Conservation (phyloP, 257 asterid species). For the Solanum rostratum region DNA sequence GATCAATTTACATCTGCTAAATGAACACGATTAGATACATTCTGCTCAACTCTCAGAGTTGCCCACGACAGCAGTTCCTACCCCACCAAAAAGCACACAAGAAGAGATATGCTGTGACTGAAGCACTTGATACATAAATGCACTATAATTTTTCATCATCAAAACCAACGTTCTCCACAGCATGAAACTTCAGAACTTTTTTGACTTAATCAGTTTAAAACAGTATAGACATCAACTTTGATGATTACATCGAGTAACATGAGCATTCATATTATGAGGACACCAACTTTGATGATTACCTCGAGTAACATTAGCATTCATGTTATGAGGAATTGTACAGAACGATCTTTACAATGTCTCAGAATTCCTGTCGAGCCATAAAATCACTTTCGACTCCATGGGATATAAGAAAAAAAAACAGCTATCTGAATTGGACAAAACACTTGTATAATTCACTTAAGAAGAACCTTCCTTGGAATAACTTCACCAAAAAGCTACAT, state of each 20-base stretch:
- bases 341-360: not conserved
- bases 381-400: not conserved
- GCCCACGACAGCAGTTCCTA: not conserved
- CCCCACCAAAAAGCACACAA: not conserved
- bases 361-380: not conserved
- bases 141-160: not conserved
- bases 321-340: not conserved
- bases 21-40: not conserved
- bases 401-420: not conserved
- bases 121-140: not conserved
- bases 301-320: not conserved
- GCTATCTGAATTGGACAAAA: not conserved
- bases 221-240: not conserved
- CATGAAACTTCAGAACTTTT: not conserved
- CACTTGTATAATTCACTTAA: not conserved
- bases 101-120: not conserved
- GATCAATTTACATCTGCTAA: not conserved
- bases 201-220: not conserved
- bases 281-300: not conserved
- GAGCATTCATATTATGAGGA: not conserved
- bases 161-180: not conserved
- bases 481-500: not conserved
- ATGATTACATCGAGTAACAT: not conserved
- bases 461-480: not conserved
- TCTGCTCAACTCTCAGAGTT: not conserved